Base-by-base conservation (phyloP, 371 early-diverging fungal species). In the Mortierella sp. region DNA sequence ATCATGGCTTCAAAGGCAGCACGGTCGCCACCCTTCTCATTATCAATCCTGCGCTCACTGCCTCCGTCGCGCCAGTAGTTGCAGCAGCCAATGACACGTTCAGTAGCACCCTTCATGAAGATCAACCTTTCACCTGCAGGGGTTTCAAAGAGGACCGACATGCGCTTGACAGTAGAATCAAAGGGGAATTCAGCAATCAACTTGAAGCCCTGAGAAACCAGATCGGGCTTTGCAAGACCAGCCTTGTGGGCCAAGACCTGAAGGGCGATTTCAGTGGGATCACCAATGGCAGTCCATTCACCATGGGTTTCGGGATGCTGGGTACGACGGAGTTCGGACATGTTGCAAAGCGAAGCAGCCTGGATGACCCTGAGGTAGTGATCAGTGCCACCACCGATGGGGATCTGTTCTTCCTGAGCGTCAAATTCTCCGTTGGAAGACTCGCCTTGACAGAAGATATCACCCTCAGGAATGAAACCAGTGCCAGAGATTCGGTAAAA, bases 161-260 rank as follows among this genome's bases (percentile, higher is more conserved):
- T 95, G 44, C 94, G 87, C 78, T 94, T 95, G 65, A 94, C 86
- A 19, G 90, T 86, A 21, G 90, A 90, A 73, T 89, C 88, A 43
- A 91, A 91, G 40, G 89, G 88, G 51, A 81, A 87, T 37, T 62
- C 91, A 48, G 91, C 85, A 0, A 92, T 77, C 9, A 92, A 79
- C 46, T 86, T 85, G 81, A 86, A 91, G 6, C 85, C 80, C 41
- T 85, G 78, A 21, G 56, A 46, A 43, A 60, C 51, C 46, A 89
- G 77, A 46, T 61, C 67, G 40, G 89, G 87, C 66, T 87, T 87
- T 49, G 87, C 88, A 80, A 85, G 81, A 13, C 80, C 68, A 21
- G 87, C 80, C 55, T 89, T 91, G 58, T 83, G 74, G 41, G 91
- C 90, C 74, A 92, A 87, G 2, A 90, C 90, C 64, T 91, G 91